Conservation (phyloP, 177 flowering plant genomes). For the Telopea speciosissima region DNA sequence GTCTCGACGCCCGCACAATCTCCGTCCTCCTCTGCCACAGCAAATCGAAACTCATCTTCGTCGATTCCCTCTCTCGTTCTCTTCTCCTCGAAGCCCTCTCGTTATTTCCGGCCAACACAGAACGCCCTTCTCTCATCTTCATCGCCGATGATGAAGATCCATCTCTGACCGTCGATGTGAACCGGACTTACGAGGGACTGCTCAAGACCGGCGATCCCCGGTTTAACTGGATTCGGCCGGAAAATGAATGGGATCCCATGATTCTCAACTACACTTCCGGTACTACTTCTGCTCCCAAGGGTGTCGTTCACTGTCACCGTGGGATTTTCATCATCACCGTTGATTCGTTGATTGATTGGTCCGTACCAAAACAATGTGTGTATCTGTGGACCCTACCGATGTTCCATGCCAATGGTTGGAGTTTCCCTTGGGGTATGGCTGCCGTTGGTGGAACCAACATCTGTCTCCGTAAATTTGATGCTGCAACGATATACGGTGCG, state of each 20-base stretch:
- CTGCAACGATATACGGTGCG: slow-evolving; percentile 15
- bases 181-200: slow-evolving; percentile 31
- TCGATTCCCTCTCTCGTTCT: no score
- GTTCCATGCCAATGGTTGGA: slow-evolving; percentile 78
- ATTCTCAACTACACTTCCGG: slow-evolving; percentile 64
- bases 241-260: slow-evolving; percentile 52
- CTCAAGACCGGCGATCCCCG: slow-evolving; percentile 27
- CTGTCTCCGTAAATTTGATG: slow-evolving; percentile 34
- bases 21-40: no score
- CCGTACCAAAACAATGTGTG: slow-evolving; percentile 26
- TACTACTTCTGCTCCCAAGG: slow-evolving; percentile 64
- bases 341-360: slow-evolving; percentile 27
- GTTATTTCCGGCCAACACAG: no score
- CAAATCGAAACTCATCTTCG: no score
- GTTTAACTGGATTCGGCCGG: slow-evolving; percentile 31
- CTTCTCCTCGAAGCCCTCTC: no score
- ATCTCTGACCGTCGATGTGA: no score
- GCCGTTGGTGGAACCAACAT: slow-evolving; percentile 58
- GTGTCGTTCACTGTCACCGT: slow-evolving; percentile 58
- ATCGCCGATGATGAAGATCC: no score
- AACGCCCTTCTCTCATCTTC: no score
- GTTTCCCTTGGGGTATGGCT: slow-evolving; percentile 51
- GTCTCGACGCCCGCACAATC: no score
- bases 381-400: slow-evolving; percentile 64
- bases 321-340: slow-evolving; percentile 48